phyloP scores from a whole-genome alignment of 2,329 filamentous ascomycete species.

The Herpotrichia juniperi region DNA sequence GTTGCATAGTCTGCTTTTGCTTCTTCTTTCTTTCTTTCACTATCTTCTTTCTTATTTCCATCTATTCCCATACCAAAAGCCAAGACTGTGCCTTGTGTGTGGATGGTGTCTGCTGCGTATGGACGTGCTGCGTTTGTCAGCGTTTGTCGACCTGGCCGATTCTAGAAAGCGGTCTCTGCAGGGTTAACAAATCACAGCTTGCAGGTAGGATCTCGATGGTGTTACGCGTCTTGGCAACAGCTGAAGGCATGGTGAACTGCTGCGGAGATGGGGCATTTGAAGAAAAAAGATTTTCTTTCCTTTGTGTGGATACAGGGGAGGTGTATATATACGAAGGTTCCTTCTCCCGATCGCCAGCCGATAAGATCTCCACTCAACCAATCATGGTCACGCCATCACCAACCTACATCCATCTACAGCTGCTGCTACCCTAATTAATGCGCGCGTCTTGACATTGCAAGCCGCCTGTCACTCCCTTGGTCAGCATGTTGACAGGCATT shows the following conservation, averaged over 20 bases:
- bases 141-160: neutral
- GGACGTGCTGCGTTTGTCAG: slow-evolving; percentile 1
- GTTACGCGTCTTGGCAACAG: neutral
- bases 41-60: neutral
- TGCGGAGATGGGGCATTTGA: neutral
- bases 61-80: neutral
- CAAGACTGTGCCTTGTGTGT: neutral
- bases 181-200: neutral
- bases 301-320: neutral
- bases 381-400: neutral
- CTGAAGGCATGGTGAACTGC: neutral
- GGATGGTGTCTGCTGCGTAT: neutral
- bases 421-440: neutral
- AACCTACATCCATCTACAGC: neutral
- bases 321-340: neutral
- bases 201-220: neutral
- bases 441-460: neutral
- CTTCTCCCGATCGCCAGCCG: neutral
- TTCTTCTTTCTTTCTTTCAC: neutral
- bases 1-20: slow-evolving; percentile 16
- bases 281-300: neutral
- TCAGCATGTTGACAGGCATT: slow-evolving; percentile 1
- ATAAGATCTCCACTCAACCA: neutral
- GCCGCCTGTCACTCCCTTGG: neutral
- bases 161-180: neutral